phyloP scores from a whole-genome alignment of 2,329 filamentous ascomycete species.

The Fusarium sp. region DNA sequence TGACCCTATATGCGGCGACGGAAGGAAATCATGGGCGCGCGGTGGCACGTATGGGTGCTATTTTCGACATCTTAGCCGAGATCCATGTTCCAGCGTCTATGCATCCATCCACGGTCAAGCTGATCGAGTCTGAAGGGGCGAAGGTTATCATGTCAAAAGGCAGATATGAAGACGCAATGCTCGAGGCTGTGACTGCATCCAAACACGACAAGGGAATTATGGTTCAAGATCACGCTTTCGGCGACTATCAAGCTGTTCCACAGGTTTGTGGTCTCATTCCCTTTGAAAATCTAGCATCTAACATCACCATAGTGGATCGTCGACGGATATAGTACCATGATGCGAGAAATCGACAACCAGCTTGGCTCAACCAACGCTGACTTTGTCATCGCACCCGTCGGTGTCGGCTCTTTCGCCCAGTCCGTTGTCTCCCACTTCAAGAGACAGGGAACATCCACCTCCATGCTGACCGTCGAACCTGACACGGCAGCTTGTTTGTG shows the following conservation, averaged over 20 bases:
- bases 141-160: conserved; percentile 68
- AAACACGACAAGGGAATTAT: conserved; percentile 64
- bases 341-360: conserved; percentile 77
- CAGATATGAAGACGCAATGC: conserved; percentile 76
- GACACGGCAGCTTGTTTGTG: conserved; percentile 74
- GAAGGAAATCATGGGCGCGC: conserved; percentile 86
- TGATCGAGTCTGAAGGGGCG: conserved; percentile 76
- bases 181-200: conserved; percentile 62
- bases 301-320: conserved; percentile 73
- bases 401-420: conserved; percentile 81
- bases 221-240: conserved; percentile 78
- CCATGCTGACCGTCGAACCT: conserved; percentile 79
- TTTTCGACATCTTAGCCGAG: conserved; percentile 68
- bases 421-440: conserved; percentile 78
- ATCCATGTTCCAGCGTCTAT: conserved; percentile 77
- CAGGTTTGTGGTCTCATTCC: conserved; percentile 55
- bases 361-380: conserved; percentile 57
- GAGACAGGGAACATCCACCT: conserved; percentile 48
- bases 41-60: conserved; percentile 76
- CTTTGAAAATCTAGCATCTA: neutral
- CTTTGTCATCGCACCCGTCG: conserved; percentile 75
- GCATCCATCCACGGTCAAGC: conserved; percentile 64
- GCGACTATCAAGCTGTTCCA: conserved; percentile 77
- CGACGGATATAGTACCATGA: conserved; percentile 82
- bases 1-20: conserved; percentile 74